Base-by-base conservation (phyloP, 345 rosid genomes). In the rapeseed (Brassica napus) region DNA sequence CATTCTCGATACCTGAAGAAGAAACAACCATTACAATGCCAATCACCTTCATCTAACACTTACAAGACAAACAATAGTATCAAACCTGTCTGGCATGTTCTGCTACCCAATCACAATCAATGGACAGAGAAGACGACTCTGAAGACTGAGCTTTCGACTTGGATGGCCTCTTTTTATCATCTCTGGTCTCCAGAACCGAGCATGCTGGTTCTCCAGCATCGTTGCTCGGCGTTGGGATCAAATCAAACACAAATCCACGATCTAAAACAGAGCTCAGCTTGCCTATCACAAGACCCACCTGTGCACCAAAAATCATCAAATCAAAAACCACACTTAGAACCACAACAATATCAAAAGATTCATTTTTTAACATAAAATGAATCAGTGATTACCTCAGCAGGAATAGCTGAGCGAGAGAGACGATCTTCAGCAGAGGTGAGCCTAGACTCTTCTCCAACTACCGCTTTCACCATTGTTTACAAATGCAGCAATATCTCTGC, bases 271-370 rank as follows among this genome's bases (percentile, higher is more conserved):
- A 81, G 86, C 93, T 94, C 55, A 94, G 90, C 88, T 88, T 92
- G 14, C 98, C 98, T 32, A 94, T 90, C 75, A 88, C 94, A 42
- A 92, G 84, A 65, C 98, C 98, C 59, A 94, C 97, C 98, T 94
- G 75, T 61, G 3, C 1, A 31, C 72, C 57, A 8, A 35, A 23
- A 62, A 14, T 10, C 57, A 24, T 12, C 12, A 61, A 16, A 42
- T 47, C 57, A 32, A 54, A 69, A 68, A 18, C 12, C 49, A 55
- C 8, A 23, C 34, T 3, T 18, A 10, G 3, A 21, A 23, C 68
- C 47, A 49, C 47, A 37, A 10, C 28, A 2, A 65, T 35, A 4
- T 32, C 6, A 55, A 49, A n/a, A 72, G 14, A 70, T 12, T 31
- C 16, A 47, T 55, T 34, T 47, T 35, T 35, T 18, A 3, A 52